phyloP scores from a whole-genome alignment of 148 eudicot species.

The Rhododendron kiyosumense region DNA sequence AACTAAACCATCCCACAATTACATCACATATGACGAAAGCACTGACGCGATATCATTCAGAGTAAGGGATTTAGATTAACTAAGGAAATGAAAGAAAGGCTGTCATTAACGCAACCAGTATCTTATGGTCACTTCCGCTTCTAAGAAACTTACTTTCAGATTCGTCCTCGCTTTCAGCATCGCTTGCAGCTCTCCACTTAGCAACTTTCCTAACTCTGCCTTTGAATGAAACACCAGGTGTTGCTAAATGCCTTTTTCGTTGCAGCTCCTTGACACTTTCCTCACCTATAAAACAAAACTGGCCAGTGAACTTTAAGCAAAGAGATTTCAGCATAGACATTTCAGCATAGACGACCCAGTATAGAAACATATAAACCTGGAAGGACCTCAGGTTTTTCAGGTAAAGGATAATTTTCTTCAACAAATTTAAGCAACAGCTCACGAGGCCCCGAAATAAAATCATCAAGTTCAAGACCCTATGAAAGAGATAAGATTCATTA shows the following conservation, averaged over 20 bases:
- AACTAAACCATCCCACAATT: background rate
- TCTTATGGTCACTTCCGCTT: background rate
- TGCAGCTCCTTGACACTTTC: constrained; percentile 69
- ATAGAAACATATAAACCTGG: constrained; percentile 44
- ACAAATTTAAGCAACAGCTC: constrained; percentile 95
- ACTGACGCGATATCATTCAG: background rate
- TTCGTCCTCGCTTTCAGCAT: constrained; percentile 63
- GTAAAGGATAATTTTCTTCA: constrained; percentile 93
- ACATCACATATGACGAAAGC: background rate
- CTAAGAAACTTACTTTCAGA: constrained; percentile 60
- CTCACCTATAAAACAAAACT: constrained; percentile 35
- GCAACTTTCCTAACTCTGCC: constrained; percentile 91
- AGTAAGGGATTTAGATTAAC: background rate
- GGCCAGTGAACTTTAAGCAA: constrained; percentile 9
- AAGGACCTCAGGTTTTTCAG: constrained; percentile 80
- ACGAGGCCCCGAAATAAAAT: constrained; percentile 96
- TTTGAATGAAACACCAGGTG: constrained; percentile 65
- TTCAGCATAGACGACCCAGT: background rate
- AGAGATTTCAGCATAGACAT: constrained; percentile 12
- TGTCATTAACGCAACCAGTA: background rate
- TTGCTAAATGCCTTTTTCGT: constrained; percentile 64
- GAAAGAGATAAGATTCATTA: constrained; percentile 2
- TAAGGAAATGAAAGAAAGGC: background rate
- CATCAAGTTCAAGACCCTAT: constrained; percentile 94
- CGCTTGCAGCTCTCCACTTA: constrained; percentile 69